Base-by-base conservation (phyloP, 306 rosid genomes). In the Trifolium dubium region DNA sequence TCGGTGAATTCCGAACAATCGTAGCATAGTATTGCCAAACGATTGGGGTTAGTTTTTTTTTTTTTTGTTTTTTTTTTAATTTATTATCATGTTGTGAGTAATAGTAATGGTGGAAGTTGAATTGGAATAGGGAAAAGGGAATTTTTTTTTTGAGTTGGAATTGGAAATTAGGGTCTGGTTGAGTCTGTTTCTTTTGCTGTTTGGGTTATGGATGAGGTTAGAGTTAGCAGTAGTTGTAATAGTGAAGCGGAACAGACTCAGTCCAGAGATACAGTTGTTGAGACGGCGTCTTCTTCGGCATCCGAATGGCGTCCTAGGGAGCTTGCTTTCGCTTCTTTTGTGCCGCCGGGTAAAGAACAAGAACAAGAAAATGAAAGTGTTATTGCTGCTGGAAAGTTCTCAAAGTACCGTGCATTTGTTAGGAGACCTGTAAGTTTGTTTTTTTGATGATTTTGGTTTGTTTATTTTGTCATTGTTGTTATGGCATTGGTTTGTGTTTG, bases 201-300 rank as follows among this genome's bases (percentile, higher is more conserved):
- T 19, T 31, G 13, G 88, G 85, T 77, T 87, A 92, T 90, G 95
- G 96, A 90, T 85, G 98, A 80, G 84, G 90, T 80, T 71, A 72
- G 85, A 71, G 77, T 82, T 77, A 66, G 35, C 28, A 60, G 43
- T 31, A 60, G 66, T 31, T 60, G 47, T 72, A 84, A 69, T 70
- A 83, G 73, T 86, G 89, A 74, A 72, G 82, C 80, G 28, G 85
- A 82, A 76, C 83, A 71, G 59, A 63, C 78, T 76, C 87, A 81
- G 77, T 49, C 77, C 55, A 73, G 79, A 49, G 80, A 46, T 60
- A 63, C 77, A 5, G 80, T 69, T 28, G 73, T 79, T 2, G 75
- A 60, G 34, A 32, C 50, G 4, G 2, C 79, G 9, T 39, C 81
- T 40, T 30, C 78, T 4, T 46, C 73, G 3, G 66, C 84, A 5